Evolutionary conservation across 2,329 filamentous ascomycete species (phyloP), one percentile per base, ranked within the genome.

Genomic region (Hypoxylon sp.): DNA sequence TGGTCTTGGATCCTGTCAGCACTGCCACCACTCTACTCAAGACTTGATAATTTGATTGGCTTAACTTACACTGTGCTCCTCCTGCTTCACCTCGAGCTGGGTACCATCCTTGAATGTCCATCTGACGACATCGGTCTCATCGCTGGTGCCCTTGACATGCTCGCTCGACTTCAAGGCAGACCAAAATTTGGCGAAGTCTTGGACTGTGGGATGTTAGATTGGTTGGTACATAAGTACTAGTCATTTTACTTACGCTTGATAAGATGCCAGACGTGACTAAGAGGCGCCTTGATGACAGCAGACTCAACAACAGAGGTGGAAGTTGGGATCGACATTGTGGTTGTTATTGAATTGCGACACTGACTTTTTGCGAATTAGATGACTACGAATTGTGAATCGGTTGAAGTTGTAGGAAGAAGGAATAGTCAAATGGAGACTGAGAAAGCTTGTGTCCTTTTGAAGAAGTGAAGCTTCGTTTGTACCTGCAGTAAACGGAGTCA

Each of bases 41-140:
- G 23, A 5, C 21, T 14, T 10, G 32, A 23, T n/a, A 21, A 34
- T 23, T 9, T 5, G 13, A n/a, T 17, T 9, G n/a, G 21, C 21
- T 43, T 2, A 38, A 79, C 86, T 66, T 80, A 91, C 89, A 71
- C 87, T 90, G 81, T 92, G 90, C 82, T 91, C 90, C 80, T 93
- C 90, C 82, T 91, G 89, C 87, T 92, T 92, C 72, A 93, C 88
- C 78, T 92, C 89, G 19, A 91, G 81, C 60, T 87, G 85, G 28
- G 86, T 88, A 53, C 89, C 89, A 74, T 93, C 90, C 78, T 89
- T 88, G 83, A 92, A 93, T 19, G 84, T 86, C 90, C 90, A 92
- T 78, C 86, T 86, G 75, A 91, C 86, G 62, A 92, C 80, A 73
- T 92, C 89, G 48, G 89, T 88, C 79, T 92, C 90, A n/a, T 83